Conservation (phyloP, 371 early-diverging fungal species). For the Apophysomyces elegans region DNA sequence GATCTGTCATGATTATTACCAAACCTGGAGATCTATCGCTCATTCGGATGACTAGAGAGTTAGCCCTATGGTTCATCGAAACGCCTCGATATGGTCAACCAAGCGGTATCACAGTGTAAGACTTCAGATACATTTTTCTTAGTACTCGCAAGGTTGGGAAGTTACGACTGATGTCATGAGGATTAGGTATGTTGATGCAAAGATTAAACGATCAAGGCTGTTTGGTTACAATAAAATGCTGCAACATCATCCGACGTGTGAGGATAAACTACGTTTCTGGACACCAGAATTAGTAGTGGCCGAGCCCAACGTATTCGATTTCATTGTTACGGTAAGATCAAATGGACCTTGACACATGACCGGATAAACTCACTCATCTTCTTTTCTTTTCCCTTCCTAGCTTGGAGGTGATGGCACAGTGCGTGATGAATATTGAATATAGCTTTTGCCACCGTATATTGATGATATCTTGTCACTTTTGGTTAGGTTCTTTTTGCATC, state of each 20-base stretch:
- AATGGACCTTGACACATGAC: too few relatives aligned
- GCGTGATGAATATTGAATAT: conserved; percentile 30
- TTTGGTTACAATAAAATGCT: conserved; percentile 57
- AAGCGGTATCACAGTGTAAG: conserved; percentile 70
- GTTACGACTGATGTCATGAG: not conserved
- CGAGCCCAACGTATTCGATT: conserved; percentile 75
- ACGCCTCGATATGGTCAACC: conserved; percentile 48
- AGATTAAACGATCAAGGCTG: conserved; percentile 58
- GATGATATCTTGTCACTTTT: conserved; percentile 80
- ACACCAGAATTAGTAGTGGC: conserved; percentile 73
- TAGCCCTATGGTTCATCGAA: conserved; percentile 79
- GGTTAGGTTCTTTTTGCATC: conserved; percentile 83
- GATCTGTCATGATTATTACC: conserved; percentile 86
- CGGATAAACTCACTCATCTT: not conserved
- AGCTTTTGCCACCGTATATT: conserved; percentile 26
- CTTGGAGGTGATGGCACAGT: conserved; percentile 93
- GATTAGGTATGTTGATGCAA: conserved; percentile 68
- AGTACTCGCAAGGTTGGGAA: not conserved
- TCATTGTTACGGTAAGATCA: conserved; percentile 70
- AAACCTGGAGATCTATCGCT: conserved; percentile 85
- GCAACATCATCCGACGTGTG: conserved; percentile 28
- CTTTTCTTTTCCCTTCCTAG: conserved; percentile 27
- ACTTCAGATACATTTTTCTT: conserved; percentile 1
- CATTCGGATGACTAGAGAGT: conserved; percentile 76
- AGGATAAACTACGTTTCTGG: conserved; percentile 73